Conservation (phyloP, 768 basidiomycete genomes). For the Russula emetica region DNA sequence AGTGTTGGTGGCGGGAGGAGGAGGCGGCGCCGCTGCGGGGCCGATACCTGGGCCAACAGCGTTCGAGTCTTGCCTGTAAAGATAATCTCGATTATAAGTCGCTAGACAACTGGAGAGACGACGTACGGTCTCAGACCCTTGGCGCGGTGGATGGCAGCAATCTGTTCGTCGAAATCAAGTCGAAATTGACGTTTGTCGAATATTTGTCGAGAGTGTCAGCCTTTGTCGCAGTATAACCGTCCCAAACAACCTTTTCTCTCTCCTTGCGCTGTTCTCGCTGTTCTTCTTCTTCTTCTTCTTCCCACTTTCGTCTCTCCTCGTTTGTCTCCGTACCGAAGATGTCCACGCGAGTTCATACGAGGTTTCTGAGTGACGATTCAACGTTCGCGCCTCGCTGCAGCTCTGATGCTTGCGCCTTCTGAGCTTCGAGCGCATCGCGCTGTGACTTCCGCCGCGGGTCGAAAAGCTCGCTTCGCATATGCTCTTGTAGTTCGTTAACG, state of each 20-base stretch:
- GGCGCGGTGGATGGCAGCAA: conserved; percentile 90
- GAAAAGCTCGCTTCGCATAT: conserved; percentile 96
- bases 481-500: conserved; percentile 92
- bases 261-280: conserved; percentile 73
- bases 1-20: too few relatives aligned
- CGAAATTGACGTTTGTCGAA: conserved; percentile 89
- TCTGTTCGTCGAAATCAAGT: too few relatives aligned
- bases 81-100: too few relatives aligned
- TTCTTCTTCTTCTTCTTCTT: conserved; percentile 91
- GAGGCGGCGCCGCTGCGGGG: too few relatives aligned
- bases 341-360: conserved; percentile 94
- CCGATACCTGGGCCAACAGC: too few relatives aligned
- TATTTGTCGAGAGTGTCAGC: conserved; percentile 89
- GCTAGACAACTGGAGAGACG: too few relatives aligned
- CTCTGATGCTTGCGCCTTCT: conserved; percentile 85
- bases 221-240: conserved; percentile 95
- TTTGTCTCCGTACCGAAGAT: conserved; percentile 94
- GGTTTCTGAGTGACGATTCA: too few relatives aligned
- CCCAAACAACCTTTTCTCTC: conserved; percentile 96
- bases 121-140: conserved; percentile 88
- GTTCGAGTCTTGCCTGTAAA: too few relatives aligned
- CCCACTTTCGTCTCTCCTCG: conserved; percentile 80
- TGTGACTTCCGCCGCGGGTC: conserved; percentile 99
- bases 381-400: conserved; percentile 86
- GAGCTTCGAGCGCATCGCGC: conserved; percentile 80